Conservation (phyloP, 352 stramenopile species). For the Phytopythium montanum region DNA sequence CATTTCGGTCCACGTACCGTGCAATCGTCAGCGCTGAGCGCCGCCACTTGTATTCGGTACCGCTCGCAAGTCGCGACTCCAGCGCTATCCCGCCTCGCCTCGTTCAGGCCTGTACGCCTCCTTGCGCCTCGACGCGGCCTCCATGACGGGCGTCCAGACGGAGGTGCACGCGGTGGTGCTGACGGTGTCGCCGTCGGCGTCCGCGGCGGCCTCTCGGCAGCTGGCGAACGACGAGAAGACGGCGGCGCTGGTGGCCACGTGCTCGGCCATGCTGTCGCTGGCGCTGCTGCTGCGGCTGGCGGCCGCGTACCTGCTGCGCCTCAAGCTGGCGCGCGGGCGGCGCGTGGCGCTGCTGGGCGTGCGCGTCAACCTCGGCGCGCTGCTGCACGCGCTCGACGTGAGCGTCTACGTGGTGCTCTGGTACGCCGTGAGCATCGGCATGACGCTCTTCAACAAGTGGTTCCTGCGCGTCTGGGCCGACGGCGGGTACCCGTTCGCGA, state of each 20-base stretch:
- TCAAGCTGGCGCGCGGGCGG: conserved; percentile 15
- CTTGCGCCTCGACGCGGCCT: not conserved
- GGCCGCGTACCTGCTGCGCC: conserved; percentile 26
- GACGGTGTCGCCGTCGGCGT: conserved; percentile 6
- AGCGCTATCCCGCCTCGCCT: not conserved
- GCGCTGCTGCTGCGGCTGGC: conserved; percentile 42
- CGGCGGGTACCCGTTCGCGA: conserved; percentile 69
- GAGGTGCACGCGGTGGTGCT: not conserved
- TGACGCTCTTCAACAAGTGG: conserved; percentile 87
- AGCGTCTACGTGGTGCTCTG: conserved; percentile 71
- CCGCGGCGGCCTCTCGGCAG: conserved; percentile 2
- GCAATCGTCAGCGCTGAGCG: too few species aligned
- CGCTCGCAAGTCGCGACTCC: not conserved
- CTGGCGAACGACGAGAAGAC: conserved; percentile 44
- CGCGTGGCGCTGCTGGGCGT: conserved; percentile 14
- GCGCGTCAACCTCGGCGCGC: conserved; percentile 20
- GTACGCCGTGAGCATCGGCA: conserved; percentile 83
- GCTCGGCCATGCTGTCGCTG: conserved; percentile 57
- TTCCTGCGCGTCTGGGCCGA: conserved; percentile 70
- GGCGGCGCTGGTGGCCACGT: conserved; percentile 43
- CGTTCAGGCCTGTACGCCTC: not conserved
- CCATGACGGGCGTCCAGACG: conserved; percentile 1
- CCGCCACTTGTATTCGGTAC: not conserved
- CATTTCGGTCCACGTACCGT: too few species aligned
- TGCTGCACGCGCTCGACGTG: conserved; percentile 58